phyloP scores from a whole-genome alignment of 495 filamentous ascomycete species.

The Neurospora tetraspora region DNA sequence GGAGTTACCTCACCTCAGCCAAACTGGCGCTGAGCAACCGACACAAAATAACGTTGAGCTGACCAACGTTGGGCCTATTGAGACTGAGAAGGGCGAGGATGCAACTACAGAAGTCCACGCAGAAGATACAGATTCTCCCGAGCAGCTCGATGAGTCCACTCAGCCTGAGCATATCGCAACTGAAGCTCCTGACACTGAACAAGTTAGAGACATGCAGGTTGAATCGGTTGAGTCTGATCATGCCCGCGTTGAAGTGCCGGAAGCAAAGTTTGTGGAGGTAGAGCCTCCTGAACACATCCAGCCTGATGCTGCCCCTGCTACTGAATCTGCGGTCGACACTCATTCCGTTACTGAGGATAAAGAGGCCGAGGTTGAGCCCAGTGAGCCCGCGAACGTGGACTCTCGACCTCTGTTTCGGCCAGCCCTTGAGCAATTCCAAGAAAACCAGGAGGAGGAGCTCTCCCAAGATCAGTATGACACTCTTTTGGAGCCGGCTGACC shows the following conservation, averaged over 20 bases:
- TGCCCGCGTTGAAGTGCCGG: not conserved
- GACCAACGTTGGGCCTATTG: not conserved
- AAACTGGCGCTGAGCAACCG: not conserved
- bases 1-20: not conserved
- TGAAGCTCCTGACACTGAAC: not conserved
- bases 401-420: not conserved
- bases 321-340: not conserved
- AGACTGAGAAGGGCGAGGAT: not conserved
- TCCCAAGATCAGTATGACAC: not conserved
- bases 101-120: not conserved
- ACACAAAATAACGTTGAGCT: not conserved
- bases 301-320: not conserved
- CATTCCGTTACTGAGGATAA: not conserved
- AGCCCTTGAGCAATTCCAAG: not conserved
- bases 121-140: not conserved
- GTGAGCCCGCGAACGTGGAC: not conserved
- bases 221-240: not conserved
- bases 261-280: not conserved
- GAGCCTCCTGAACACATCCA: not conserved
- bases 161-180: not conserved
- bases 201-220: not conserved
- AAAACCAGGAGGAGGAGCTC: not conserved
- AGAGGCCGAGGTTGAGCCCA: not conserved
- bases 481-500: not conserved
- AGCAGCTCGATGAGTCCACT: not conserved